Conservation (phyloP, 192 early-diverging fungal genomes). For the Podila epicladia region DNA sequence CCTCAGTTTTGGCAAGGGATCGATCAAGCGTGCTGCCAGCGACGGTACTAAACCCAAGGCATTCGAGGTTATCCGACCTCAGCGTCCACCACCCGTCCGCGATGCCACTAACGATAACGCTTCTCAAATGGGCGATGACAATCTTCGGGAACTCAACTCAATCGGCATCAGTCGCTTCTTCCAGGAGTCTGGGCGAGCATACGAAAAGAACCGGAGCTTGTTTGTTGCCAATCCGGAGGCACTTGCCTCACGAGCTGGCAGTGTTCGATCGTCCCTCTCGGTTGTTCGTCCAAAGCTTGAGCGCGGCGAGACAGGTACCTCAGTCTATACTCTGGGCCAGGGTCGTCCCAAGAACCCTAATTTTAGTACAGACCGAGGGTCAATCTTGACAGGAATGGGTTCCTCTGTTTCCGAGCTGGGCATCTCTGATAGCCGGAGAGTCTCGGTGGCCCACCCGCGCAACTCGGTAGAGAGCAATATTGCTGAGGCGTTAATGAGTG, state of each 20-base stretch:
- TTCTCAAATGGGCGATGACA: slow-evolving; percentile 31
- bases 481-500: slow-evolving; percentile 24
- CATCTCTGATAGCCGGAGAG: slow-evolving; percentile 11
- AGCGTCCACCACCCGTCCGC: slow-evolving; percentile 11
- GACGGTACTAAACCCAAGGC: slow-evolving; percentile 43
- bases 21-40: not conserved
- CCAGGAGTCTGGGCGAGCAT: slow-evolving; percentile 38
- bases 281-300: slow-evolving; percentile 10
- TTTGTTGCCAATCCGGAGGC: slow-evolving; percentile 45
- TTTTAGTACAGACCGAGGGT: slow-evolving; percentile 18
- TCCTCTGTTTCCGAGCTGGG: slow-evolving; percentile 11
- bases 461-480: slow-evolving; percentile 31
- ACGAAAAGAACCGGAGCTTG: slow-evolving; percentile 24
- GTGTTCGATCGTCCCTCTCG: slow-evolving; percentile 24
- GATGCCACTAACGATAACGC: slow-evolving; percentile 12
- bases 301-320: slow-evolving; percentile 8
- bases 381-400: slow-evolving; percentile 16
- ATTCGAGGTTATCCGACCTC: slow-evolving; percentile 44
- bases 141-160: slow-evolving; percentile 37
- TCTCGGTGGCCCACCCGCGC: slow-evolving; percentile 11
- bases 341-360: not conserved
- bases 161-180: slow-evolving; percentile 47
- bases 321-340: slow-evolving; percentile 10
- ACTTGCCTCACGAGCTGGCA: slow-evolving; percentile 17
- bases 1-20: slow-evolving; percentile 10